Base-by-base conservation (phyloP, 163 green algal species). In the Chlamydomonas reinhardtii region DNA sequence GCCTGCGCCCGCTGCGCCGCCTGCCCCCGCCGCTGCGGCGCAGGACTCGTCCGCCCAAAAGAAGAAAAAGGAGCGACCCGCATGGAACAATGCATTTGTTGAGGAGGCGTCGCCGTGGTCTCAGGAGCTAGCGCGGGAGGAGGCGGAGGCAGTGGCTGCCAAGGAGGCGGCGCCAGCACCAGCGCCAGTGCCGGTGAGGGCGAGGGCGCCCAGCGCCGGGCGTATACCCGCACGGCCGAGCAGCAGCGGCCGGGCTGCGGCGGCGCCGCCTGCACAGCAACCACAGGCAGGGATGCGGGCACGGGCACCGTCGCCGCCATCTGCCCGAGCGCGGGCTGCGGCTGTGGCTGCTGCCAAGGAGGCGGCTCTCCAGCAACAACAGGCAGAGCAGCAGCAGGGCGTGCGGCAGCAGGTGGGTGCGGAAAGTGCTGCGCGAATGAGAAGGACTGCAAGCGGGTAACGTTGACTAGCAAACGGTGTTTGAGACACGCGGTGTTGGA, bases 261-360 rank as follows among this genome's bases (percentile, higher is more conserved):
- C 59, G 24, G 59, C 59, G 59, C 24, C 59, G 9, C 9, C 4
- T 12, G 59, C 59, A 22, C 24, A 29, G 24, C 59, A 19, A 66
- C 2, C 59, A 15, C 4, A 31, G 59, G 24, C 59, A 22, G 25
- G 24, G 5, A 1, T 31, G 59, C 59, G 24, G 25, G 59, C 59
- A 31, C 4, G 24, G 25, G 59, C 59, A 12, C 12, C 25, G 62
- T 37, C 37, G 61, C 24, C 39, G 43, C 31, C 59, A 48, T 69
- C 22, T 19, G 69, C 34, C 9, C 69, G 69, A 0, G 34, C 69
- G 12, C 35, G 54, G 52, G 71, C 71, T 27, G 79, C 62, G 54
- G 78, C 80, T 74, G 81, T 85, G 37, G 81, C 78, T 11, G 66
- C 78, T 24, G 68, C 79, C 48, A 85, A 52, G 48, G 77, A 84